A percentile compares a stretch with the other conserved stretches of the same genome.
Conservation (phyloP, 805 yeast species). For the Candida succiphila region DNA sequence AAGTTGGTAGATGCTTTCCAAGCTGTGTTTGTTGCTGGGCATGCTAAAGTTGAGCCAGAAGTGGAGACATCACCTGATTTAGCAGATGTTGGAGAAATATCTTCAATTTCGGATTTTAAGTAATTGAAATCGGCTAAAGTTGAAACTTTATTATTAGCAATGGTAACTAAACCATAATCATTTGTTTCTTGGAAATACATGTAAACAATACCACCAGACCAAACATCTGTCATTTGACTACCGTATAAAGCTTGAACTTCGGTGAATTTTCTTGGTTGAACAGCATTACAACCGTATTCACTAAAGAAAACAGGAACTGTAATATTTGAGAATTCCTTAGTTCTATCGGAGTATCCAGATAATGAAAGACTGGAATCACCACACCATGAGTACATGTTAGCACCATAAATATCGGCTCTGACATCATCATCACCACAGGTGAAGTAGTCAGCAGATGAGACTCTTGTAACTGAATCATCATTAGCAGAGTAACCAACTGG, state of each 20-base stretch:
- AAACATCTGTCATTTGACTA: conserved; percentile 71
- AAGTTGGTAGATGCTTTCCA: conserved; percentile 63
- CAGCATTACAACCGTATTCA: conserved; percentile 79
- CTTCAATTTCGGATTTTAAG: conserved; percentile 43
- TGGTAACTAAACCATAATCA: conserved; percentile 68
- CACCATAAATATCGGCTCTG: conserved; percentile 71
- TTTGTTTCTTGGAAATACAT: conserved; percentile 84
- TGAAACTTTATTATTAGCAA: conserved; percentile 36
- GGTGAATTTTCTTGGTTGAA: conserved; percentile 64
- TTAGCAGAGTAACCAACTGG: conserved; percentile 94
- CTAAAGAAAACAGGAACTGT: conserved; percentile 79
- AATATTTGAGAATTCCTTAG: conserved; percentile 61
- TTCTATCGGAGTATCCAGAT: conserved; percentile 66
- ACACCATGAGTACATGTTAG: conserved; percentile 87
- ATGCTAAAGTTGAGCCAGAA: conserved; percentile 25
- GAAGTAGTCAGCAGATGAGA: conserved; percentile 72
- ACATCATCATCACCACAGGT: conserved; percentile 66
- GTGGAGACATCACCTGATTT: conserved; percentile 25
- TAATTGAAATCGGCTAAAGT: conserved; percentile 54
- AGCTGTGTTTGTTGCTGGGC: conserved; percentile 40
- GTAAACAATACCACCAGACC: conserved; percentile 93
- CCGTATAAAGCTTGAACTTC: conserved; percentile 64
- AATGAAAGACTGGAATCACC: conserved; percentile 46
- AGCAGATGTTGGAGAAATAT: conserved; percentile 40
- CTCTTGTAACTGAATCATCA: conserved; percentile 78